Conservation (phyloP, 1,284 basidiomycete species). For the Takashimella koratensis region DNA sequence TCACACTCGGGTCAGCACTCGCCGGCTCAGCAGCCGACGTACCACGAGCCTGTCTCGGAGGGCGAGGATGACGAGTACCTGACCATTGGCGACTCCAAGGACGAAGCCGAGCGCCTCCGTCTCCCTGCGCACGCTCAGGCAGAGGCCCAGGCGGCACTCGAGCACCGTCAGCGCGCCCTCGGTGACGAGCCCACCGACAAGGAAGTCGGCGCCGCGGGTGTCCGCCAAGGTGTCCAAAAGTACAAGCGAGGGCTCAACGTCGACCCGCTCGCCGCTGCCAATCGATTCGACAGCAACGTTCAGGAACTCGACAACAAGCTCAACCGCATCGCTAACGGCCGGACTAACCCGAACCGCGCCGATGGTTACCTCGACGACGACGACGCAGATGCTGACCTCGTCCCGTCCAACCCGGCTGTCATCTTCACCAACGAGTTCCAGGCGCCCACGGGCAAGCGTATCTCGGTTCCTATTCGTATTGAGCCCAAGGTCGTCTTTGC, state of each 20-base stretch:
- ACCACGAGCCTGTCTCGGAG: constrained; percentile 83
- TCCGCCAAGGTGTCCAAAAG: constrained; percentile 17
- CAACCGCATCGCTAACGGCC: constrained; percentile 59
- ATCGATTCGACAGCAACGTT: constrained; percentile 68
- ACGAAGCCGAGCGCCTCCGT: constrained; percentile 71
- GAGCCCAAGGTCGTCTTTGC: constrained; percentile 96
- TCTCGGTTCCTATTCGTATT: constrained; percentile 86
- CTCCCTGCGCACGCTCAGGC: constrained; percentile 65
- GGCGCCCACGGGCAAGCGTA: constrained; percentile 82
- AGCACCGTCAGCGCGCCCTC: constrained; percentile 73
- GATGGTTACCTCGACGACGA: constrained; percentile 46
- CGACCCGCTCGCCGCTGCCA: constrained; percentile 75
- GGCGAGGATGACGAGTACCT: constrained; percentile 70
- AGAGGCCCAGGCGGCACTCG: constrained; percentile 77
- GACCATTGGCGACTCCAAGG: constrained; percentile 56
- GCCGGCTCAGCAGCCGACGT: constrained; percentile 49
- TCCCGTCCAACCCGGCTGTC: constrained; percentile 24
- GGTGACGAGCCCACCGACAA: constrained; percentile 52
- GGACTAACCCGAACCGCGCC: too few species aligned
- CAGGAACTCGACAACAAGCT: constrained; percentile 49
- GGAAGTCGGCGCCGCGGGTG: constrained; percentile 11
- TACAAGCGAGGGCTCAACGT: constrained; percentile 61
- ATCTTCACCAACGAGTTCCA: constrained; percentile 67
- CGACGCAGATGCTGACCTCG: constrained; percentile 44
- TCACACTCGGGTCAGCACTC: constrained; percentile 48